Evolutionary conservation across 305 asterid genomes (phyloP).

Genomic region (Fraxinus latifolia): DNA sequence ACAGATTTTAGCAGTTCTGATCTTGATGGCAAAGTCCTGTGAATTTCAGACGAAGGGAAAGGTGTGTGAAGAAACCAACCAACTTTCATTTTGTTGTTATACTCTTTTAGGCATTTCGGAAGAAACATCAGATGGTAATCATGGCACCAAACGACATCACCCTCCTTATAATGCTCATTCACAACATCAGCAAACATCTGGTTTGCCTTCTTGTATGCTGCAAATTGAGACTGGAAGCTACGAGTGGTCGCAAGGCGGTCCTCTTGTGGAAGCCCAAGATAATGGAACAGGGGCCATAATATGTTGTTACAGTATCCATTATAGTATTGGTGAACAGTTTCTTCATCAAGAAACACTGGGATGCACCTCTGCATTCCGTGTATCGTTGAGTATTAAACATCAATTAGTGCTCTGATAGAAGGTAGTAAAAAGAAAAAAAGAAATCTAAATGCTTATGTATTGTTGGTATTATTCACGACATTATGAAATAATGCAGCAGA

Average conservation of each 20-base stretch:
- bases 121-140: conserved; percentile 51
- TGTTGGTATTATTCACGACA: neutral
- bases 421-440: neutral
- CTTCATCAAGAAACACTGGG: conserved; percentile 86
- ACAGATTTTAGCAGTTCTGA: conserved; percentile 77
- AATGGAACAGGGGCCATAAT: conserved; percentile 91
- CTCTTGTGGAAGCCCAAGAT: conserved; percentile 89
- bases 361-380: conserved; percentile 65
- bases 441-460: neutral
- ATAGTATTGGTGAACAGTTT: conserved; percentile 59
- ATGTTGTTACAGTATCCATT: conserved; percentile 59
- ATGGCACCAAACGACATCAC: conserved; percentile 93
- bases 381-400: conserved; percentile 10
- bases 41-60: conserved; percentile 85
- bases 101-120: conserved; percentile 52
- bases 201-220: conserved; percentile 80
- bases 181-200: conserved; percentile 21
- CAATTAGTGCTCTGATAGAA: neutral
- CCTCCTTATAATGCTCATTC: conserved; percentile 70
- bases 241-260: conserved; percentile 88
- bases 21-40: conserved; percentile 80
- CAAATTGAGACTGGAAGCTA: conserved; percentile 84
- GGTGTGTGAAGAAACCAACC: conserved; percentile 62
- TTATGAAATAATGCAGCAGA: neutral
- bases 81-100: conserved; percentile 41